Base-by-base conservation (phyloP, 2,329 filamentous ascomycete genomes). In the Dactylellina sp. region DNA sequence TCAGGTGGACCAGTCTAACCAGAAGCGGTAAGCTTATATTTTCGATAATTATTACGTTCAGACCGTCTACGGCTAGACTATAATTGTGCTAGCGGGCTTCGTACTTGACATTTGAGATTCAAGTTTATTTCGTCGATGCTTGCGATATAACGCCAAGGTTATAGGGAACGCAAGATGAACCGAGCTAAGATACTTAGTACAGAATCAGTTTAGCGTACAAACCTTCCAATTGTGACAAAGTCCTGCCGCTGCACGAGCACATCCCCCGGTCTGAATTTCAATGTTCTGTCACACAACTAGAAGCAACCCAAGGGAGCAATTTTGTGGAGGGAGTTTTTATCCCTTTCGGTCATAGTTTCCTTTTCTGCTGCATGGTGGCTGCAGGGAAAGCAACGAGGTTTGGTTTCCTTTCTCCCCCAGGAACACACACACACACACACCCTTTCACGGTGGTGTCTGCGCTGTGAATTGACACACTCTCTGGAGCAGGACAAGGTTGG, bases 61-160 rank as follows among this genome's bases (percentile, higher is more conserved):
- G 57, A 63, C 59, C 52, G 52, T 63, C 57, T 59, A 63, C 57
- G 52, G 52, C 66, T 50, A 63, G 66, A 4, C 28, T 9, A 9
- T 32, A 5, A 63, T 24, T 18, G 44, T 35, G 55, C 24, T 63
- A 71, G 66, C 47, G 53, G 37, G 20, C 20, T 57, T 71, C 59
- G 50, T 59, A 57, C 57, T 62, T 35, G 32, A 56, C n/a, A 32
- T n/a, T 56, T 1, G 44, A 71, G 57, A 62, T 63, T 46, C 52
- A 64, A 60, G 53, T 44, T 53, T 53, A 60, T 61, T 59, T 66
- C 42, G 50, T 57, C 59, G 66, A 64, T 71, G 66, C 32, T 59
- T 24, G 50, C 55, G 42, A 25, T 65, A 68, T 70, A 70, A 70
- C 44, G 64, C 64, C 64, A 70, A 70, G 64, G 24, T 55, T 70